Percentiles rank a stretch among this genome's conserved stretches.
Conservation (phyloP, 2,329 filamentous ascomycete species). For the Fulvia fulva region DNA sequence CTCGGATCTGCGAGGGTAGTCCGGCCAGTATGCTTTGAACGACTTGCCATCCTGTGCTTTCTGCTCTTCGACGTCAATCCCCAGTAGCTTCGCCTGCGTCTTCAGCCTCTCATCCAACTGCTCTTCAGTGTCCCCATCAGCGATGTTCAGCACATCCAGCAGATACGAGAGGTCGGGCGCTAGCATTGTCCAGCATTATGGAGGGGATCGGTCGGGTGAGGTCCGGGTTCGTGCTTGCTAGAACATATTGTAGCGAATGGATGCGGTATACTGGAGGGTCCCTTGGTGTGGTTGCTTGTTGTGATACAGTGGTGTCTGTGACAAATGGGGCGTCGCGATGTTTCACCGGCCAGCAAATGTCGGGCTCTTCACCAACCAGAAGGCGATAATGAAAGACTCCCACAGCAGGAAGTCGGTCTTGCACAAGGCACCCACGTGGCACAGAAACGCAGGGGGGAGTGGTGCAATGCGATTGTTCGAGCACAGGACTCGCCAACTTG, state of each 20-base stretch:
- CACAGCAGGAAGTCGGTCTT: background rate
- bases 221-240: background rate
- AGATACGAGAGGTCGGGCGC: conserved; percentile 24
- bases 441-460: background rate
- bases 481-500: background rate
- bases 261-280: background rate
- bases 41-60: conserved; percentile 7
- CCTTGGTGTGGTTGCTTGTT: background rate
- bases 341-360: background rate
- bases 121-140: conserved; percentile 29
- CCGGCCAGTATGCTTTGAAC: conserved; percentile 14
- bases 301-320: background rate
- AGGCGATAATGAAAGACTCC: background rate
- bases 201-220: background rate
- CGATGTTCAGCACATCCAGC: conserved; percentile 29
- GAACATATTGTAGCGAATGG: background rate
- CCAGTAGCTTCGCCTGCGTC: conserved; percentile 27
- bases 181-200: conserved; percentile 18
- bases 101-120: conserved; percentile 27
- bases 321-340: background rate
- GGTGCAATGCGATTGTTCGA: background rate
- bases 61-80: conserved; percentile 17
- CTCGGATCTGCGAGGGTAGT: conserved; percentile 27
- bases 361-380: background rate
- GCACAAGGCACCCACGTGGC: background rate